Evolutionary conservation across 1,284 basidiomycete species (phyloP).

Genomic region (Rhizoctonia solani): DNA sequence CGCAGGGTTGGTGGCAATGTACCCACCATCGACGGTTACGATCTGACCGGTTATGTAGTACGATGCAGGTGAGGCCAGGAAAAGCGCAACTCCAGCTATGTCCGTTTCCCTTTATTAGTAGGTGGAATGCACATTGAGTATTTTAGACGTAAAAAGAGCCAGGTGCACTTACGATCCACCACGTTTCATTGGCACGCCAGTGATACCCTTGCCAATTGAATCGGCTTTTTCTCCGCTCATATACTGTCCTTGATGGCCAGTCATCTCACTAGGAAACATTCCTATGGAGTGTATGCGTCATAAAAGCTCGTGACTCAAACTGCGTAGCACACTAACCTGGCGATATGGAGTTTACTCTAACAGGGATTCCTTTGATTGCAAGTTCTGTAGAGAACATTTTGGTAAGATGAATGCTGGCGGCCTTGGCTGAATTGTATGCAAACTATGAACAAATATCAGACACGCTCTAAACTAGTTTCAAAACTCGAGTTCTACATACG

Average conservation of each 20-base stretch:
- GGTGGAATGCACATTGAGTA: background rate
- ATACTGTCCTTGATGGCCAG: conserved; percentile 45
- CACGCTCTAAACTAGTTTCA: background rate
- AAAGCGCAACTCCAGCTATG: conserved; percentile 73
- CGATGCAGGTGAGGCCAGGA: conserved; percentile 69
- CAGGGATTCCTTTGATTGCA: conserved; percentile 63
- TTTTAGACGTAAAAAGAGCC: background rate
- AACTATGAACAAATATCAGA: conserved; percentile 55
- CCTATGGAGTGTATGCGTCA: conserved; percentile 38
- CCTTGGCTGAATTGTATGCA: conserved; percentile 77
- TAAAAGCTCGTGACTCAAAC: no score
- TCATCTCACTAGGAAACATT: conserved; percentile 65
- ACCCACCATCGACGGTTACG: conserved; percentile 73
- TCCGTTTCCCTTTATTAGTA: conserved; percentile 63
- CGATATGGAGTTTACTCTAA: conserved; percentile 59
- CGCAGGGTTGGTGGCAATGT: conserved; percentile 67
- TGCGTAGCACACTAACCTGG: conserved; percentile 53
- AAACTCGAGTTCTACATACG: conserved; percentile 50
- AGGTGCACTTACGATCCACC: conserved; percentile 7
- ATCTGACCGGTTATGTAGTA: conserved; percentile 75
- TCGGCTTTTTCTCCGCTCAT: background rate
- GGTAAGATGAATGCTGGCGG: conserved; percentile 71
- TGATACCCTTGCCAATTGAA: conserved; percentile 9
- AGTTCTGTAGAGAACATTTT: conserved; percentile 75
- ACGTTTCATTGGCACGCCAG: conserved; percentile 8